These are phyloP conservation scores for Zoysia matrella DNA, from an alignment of 202 grass and related monocot genomes.

Conservation along the genomic window DNA sequence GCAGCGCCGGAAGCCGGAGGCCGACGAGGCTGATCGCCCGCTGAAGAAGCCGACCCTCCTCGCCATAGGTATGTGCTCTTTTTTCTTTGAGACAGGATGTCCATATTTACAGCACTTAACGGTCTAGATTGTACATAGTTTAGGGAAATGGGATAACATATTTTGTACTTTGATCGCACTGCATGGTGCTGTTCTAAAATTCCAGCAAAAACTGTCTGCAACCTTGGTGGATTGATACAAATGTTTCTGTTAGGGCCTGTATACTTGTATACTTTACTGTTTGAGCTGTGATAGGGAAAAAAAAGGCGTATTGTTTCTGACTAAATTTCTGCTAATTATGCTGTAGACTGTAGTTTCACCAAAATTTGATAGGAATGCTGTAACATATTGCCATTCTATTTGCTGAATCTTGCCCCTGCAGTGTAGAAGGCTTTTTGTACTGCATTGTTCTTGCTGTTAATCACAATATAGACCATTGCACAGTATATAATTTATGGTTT, in stretches of 20 bases:
- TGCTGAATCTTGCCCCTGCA: neutral
- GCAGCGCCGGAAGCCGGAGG: constrained; percentile 64
- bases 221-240: neutral
- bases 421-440: neutral
- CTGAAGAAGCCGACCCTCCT: constrained; percentile 95
- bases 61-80: constrained; percentile 70
- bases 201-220: too few relatives aligned
- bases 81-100: neutral
- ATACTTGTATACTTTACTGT: neutral
- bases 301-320: too few relatives aligned
- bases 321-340: neutral
- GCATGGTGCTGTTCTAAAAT: too few relatives aligned
- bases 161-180: neutral
- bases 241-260: neutral
- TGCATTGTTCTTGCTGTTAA: constrained; percentile 5
- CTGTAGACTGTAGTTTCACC: neutral
- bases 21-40: constrained; percentile 79
- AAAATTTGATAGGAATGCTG: neutral
- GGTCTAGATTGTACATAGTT: neutral
- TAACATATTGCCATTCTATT: neutral
- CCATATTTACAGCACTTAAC: neutral
- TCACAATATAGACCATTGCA: neutral
- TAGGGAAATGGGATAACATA: neutral
- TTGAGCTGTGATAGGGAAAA: neutral
- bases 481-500: neutral